Evolutionary conservation across 2,329 filamentous ascomycete species (phyloP).

Genomic region (Fusarium agapanthi): DNA sequence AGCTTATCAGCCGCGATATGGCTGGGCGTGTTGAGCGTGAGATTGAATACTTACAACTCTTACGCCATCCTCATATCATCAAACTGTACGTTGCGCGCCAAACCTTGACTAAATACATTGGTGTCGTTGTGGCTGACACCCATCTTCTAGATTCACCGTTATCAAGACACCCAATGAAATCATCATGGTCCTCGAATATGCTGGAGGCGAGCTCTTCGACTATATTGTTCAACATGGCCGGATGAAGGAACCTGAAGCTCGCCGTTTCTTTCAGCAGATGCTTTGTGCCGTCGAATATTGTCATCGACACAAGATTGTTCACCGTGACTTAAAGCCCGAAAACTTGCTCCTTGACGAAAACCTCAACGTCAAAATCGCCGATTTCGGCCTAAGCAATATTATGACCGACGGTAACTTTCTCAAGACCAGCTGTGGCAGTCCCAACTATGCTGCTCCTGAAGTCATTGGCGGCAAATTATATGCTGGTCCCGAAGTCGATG

Average conservation of each 20-base stretch:
- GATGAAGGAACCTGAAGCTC: constrained; percentile 90
- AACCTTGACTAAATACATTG: neutral
- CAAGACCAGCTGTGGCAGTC: constrained; percentile 97
- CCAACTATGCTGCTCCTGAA: constrained; percentile 97
- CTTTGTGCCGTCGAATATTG: constrained; percentile 99
- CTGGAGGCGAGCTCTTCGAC: constrained; percentile 95
- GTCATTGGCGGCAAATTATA: constrained; percentile 98
- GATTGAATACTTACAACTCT: constrained; percentile 95
- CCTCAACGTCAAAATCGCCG: constrained; percentile 98
- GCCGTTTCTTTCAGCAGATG: constrained; percentile 99
- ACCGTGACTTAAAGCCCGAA: constrained; percentile 96
- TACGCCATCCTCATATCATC: constrained; percentile 98
- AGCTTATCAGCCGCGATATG: constrained; percentile 97
- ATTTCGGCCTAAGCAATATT: constrained; percentile 98
- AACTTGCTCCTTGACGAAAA: constrained; percentile 94
- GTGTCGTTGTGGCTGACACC: constrained; percentile 4
- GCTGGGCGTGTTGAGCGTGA: constrained; percentile 96
- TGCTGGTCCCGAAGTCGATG: constrained; percentile 95
- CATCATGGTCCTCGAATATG: constrained; percentile 99
- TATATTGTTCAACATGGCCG: constrained; percentile 96
- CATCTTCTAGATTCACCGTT: constrained; percentile 78
- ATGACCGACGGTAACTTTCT: constrained; percentile 99
- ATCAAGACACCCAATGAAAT: constrained; percentile 95
- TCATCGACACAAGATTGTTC: constrained; percentile 98
- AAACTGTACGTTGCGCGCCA: constrained; percentile 75